Conservation (phyloP, 306 rosid species). For the Mucuna pruriens region DNA sequence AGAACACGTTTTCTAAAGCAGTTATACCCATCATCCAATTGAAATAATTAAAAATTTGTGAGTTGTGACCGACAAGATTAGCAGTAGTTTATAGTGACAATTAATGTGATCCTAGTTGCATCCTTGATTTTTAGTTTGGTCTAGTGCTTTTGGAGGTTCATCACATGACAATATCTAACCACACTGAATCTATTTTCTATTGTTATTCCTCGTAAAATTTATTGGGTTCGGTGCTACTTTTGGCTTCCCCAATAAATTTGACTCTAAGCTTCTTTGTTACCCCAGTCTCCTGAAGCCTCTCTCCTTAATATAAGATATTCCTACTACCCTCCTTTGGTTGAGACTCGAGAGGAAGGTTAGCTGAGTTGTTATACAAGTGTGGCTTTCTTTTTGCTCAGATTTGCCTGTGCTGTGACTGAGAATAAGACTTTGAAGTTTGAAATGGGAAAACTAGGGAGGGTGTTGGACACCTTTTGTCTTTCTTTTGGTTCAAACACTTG, state of each 20-base stretch:
- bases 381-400: background rate
- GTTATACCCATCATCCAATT: background rate
- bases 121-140: conserved; percentile 35
- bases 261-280: conserved; percentile 43
- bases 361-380: conserved; percentile 16
- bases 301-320: conserved; percentile 40
- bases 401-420: background rate
- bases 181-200: conserved; percentile 26
- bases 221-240: conserved; percentile 56
- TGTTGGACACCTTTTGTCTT: conserved; percentile 63
- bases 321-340: conserved; percentile 32
- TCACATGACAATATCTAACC: conserved; percentile 65
- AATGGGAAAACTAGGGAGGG: conserved; percentile 79
- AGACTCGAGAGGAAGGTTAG: conserved; percentile 25
- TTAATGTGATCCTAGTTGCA: background rate
- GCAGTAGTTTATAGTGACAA: background rate
- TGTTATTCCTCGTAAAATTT: conserved; percentile 49
- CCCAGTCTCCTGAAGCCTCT: conserved; percentile 21
- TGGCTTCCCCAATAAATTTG: conserved; percentile 64
- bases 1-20: background rate
- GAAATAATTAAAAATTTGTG: background rate
- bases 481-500: conserved; percentile 67
- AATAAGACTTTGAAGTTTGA: conserved; percentile 38
- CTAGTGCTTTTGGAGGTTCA: conserved; percentile 39
- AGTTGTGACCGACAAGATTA: conserved; percentile 11